Base-by-base conservation (phyloP, 2,329 filamentous ascomycete genomes). In the Capronia epimyces region DNA sequence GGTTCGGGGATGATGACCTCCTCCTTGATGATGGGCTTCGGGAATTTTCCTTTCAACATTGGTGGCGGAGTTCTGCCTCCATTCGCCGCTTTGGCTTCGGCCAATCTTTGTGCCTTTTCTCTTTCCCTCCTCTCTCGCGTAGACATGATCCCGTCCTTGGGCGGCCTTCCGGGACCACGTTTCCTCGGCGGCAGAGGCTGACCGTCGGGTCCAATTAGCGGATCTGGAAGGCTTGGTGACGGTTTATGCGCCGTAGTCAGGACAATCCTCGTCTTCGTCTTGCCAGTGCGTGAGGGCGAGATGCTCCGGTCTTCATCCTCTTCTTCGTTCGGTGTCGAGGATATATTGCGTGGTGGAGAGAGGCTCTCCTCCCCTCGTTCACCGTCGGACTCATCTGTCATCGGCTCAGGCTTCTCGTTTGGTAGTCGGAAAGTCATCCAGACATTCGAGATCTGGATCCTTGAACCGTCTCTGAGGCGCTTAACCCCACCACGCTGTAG, bases 121-220 rank as follows among this genome's bases (percentile, higher is more conserved):
- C 79, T 67, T 56, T 77, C 72, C 20, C 75, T 74, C 53, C 75
- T 70, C 63, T 83, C 80, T 43, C 81, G 75, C 62, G 83, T 84
- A 3, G 81, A 84, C 74, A 84, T 81, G 62, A 83, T 75, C 16
- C 81, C 81, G 62, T 84, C 80, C 67, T 84, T 84, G 8, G 81
- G 81, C 37, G 81, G 81, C 43, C 81, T 72, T 46, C 81, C 81
- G 46, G 81, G 81, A 39, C 81, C 81, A 41, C 72, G 63, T 59
- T 77, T 77, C 37, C 74, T 72, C 18, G 49, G 49, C 45, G 50
- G 50, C 15, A 58, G 7, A 21, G 50, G 52, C 25, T 56, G 59
- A 3, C 57, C 57, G 51, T 61, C 57, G 5, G 56, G 54, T 32
- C 52, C 54, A 13, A 56, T 25, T 9, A 43, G 6, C 22, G 50